Base-by-base conservation (phyloP, 225 moss, liverwort and hornwort species). In the Marchantia polymorpha region DNA sequence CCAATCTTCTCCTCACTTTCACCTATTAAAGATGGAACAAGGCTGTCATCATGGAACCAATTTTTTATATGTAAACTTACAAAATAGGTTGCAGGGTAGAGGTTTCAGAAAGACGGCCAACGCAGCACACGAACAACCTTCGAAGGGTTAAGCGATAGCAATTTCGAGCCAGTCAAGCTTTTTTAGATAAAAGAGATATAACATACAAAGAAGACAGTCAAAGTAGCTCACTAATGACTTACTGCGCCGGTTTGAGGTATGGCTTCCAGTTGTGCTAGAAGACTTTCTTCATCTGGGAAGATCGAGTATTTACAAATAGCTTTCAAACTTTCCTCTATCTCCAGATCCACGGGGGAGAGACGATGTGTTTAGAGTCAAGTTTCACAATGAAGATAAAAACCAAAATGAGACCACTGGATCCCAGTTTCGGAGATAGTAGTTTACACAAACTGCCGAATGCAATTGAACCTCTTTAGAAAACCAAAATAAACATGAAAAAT, bases 211-310 rank as follows among this genome's bases (percentile, higher is more conserved):
- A 5, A 61, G n/a, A 61, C 61, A 3, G 23, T 25, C 10, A 39
- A 69, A 47, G 46, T 67, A 7, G 69, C 17, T 17, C 19, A 46
- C 39, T 39, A 39, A 39, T 39, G 5, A 82, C 88, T 77, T 89
- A 89, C 89, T 72, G 89, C 80, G 22, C 89, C 89, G 29, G 89
- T 89, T 49, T 80, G 74, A 68, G 89, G 89, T 30, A 89, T 89
- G 65, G 89, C 89, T 75, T 86, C 82, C n/a, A 89, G 81, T 76
- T 89, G 89, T 29, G 89, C 89, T 39, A 89, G 54, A 23, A 89
- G 84, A 81, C 86, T 86, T 30, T 89, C 89, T 69, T 89, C 89
- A 69, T 89, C 89, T n/a, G 86, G 82, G 56, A 89, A 89, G 61
- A 89, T 89, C 26, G 89, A 86, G 46, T 82, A 89, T 31, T 75